Base-by-base conservation (phyloP, 352 stramenopile species). In the Phytophthora tubulina region DNA sequence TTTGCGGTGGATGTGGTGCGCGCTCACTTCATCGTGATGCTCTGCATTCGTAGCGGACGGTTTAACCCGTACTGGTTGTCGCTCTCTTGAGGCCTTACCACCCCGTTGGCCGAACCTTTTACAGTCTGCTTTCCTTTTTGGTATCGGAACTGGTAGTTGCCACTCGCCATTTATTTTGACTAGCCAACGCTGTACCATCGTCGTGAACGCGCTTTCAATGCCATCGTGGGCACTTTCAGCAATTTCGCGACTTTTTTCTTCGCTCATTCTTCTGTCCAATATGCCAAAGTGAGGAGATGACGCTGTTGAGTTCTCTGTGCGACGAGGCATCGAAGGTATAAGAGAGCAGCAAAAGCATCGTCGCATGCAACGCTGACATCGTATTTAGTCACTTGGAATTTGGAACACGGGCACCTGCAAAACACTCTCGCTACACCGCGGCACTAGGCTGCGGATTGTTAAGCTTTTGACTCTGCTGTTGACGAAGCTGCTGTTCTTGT, bases 401-500 rank as follows among this genome's bases (percentile, higher is more conserved):
- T 59, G 31, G 49, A 11, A 45, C 38, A 50, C 44, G 39, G 32
- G 51, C 53, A 72, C 27, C 35, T 61, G 45, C 52, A 52, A 64
- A 70, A 62, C 33, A 42, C 50, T 57, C 21, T 57, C 56, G 50
- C 4, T 76, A 66, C 67, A 75, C 49, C 56, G 49, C 49, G 27
- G 64, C 61, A 32, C 57, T 63, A 46, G 39, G 33, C 27, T 70
- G 33, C 4, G 57, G 32, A 32, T n/a, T 62, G 32, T 13, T 49
- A 14, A 71, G 27, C 10, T 61, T 61, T 63, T 67, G 55, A 30
- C 35, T 45, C 14, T 72, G 55, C 52, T 70, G 59, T 27, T 70
- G 72, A 35, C 55, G 59, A 50, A 79, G 59, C 48, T 86, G 70
- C 52, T 82, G 71, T 13, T 85, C 69, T 61, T 82, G 76, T 32